These are phyloP conservation scores for Aspergillus conjunctus DNA, from an alignment of 495 filamentous ascomycete genomes.

Conservation along the genomic window DNA sequence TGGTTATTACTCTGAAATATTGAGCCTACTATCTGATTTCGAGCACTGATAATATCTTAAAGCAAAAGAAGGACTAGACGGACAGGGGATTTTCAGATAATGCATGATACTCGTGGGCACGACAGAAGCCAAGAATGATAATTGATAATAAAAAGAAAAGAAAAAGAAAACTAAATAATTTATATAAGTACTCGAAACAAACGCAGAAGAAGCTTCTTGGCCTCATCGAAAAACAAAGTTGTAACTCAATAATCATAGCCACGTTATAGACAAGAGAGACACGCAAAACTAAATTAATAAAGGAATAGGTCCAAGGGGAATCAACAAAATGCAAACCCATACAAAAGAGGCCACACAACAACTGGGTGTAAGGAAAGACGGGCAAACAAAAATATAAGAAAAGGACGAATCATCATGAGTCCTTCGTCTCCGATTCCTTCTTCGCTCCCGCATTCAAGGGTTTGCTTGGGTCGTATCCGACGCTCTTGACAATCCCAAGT, in stretches of 20 bases:
- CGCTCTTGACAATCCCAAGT: constrained; percentile 86
- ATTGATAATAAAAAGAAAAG: neutral
- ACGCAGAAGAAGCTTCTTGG: too few species aligned
- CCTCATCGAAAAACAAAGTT: neutral
- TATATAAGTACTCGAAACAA: too few species aligned
- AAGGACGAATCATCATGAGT: constrained; percentile 9
- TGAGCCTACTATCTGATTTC: neutral
- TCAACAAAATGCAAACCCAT: neutral
- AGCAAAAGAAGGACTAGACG: neutral
- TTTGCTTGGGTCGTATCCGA: constrained; percentile 77
- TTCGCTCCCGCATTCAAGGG: constrained; percentile 55
- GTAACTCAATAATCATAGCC: neutral
- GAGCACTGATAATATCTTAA: too few species aligned
- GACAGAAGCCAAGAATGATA: neutral
- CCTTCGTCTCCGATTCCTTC: constrained; percentile 21
- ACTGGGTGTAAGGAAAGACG: neutral
- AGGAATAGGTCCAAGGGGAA: neutral
- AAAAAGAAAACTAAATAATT: neutral
- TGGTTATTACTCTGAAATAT: neutral
- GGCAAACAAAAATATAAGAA: constrained; percentile 8
- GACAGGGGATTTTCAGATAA: neutral
- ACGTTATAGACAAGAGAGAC: neutral
- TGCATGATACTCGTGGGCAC: neutral
- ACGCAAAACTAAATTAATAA: neutral
- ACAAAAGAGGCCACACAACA: neutral